phyloP scores from a whole-genome alignment of 768 basidiomycete species.

The Gloeostereum incarnatum region DNA sequence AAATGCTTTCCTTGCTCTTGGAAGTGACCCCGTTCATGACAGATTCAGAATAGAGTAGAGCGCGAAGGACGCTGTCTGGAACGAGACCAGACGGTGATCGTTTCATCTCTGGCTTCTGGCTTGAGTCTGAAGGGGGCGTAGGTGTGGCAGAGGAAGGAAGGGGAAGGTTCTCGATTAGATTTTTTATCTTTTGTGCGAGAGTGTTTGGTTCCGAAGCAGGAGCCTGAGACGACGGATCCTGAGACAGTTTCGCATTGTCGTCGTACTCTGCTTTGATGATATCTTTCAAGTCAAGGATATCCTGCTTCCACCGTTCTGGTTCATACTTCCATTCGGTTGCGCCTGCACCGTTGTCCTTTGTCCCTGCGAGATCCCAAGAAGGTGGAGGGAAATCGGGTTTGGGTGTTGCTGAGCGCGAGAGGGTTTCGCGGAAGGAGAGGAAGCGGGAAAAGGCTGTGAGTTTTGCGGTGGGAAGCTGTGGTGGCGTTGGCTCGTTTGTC shows the following conservation, averaged over 20 bases:
- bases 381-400: conserved; percentile 30
- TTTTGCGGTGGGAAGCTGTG: too few species aligned
- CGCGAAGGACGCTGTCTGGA: too few species aligned
- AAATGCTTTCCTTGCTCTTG: conserved; percentile 37
- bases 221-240: conserved; percentile 5
- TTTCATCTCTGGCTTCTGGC: conserved; percentile 11
- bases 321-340: conserved; percentile 8
- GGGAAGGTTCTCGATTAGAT: conserved; percentile 30
- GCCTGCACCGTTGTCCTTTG: conserved; percentile 11
- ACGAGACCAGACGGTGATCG: too few species aligned
- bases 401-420: conserved; percentile 11
- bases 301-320: conserved; percentile 4
- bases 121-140: conserved; percentile 4
- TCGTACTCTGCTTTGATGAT: conserved; percentile 1
- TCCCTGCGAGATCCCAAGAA: conserved; percentile 34
- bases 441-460: conserved; percentile 24
- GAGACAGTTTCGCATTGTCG: background rate
- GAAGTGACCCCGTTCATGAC: conserved; percentile 50
- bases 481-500: too few species aligned
- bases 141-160: too few species aligned
- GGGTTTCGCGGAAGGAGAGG: conserved; percentile 20
- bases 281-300: conserved; percentile 8
- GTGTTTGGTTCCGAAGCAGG: conserved; percentile 23
- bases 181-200: conserved; percentile 25
- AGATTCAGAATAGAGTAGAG: conserved; percentile 46